These are phyloP conservation scores for Hygrocybe punicea DNA, from an alignment of 768 basidiomycete species.

Conservation along the genomic window DNA sequence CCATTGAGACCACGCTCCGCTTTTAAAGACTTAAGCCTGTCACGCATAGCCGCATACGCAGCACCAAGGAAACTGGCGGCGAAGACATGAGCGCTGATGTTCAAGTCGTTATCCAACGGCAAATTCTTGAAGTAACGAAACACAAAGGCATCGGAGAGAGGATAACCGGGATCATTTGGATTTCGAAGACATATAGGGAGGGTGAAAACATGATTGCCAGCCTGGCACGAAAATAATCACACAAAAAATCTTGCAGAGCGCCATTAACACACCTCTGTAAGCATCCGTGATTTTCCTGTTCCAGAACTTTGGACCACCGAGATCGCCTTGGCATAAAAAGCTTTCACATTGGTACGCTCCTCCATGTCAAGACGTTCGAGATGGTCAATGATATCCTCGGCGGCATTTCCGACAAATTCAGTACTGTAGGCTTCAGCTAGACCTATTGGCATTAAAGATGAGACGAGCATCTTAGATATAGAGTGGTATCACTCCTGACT, in stretches of 20 bases:
- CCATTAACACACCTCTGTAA: slow-evolving; percentile 12
- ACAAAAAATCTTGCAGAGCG: neutral
- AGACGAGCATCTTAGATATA: no score
- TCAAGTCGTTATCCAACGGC: slow-evolving; percentile 7
- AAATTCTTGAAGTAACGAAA: slow-evolving; percentile 10
- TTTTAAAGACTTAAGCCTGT: slow-evolving; percentile 1
- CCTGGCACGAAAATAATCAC: slow-evolving; percentile 5
- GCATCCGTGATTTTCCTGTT: slow-evolving; percentile 17
- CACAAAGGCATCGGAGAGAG: slow-evolving; percentile 10
- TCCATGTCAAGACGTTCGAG: neutral
- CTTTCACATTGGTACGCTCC: neutral
- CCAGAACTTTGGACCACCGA: slow-evolving; percentile 20
- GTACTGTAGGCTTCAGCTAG: neutral
- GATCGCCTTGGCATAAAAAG: slow-evolving; percentile 11
- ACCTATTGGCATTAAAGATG: neutral
- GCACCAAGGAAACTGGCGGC: slow-evolving; percentile 16
- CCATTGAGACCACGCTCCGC: neutral
- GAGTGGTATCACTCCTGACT: no score
- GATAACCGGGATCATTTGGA: slow-evolving; percentile 10
- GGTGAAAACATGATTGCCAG: slow-evolving; percentile 13
- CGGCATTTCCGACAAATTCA: neutral
- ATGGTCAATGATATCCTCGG: no score
- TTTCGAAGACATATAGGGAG: slow-evolving; percentile 17
- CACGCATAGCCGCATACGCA: slow-evolving; percentile 11
- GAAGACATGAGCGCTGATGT: neutral